Evolutionary conservation across 139 green algal species (phyloP).

Genomic region (Gonium pectorale): DNA sequence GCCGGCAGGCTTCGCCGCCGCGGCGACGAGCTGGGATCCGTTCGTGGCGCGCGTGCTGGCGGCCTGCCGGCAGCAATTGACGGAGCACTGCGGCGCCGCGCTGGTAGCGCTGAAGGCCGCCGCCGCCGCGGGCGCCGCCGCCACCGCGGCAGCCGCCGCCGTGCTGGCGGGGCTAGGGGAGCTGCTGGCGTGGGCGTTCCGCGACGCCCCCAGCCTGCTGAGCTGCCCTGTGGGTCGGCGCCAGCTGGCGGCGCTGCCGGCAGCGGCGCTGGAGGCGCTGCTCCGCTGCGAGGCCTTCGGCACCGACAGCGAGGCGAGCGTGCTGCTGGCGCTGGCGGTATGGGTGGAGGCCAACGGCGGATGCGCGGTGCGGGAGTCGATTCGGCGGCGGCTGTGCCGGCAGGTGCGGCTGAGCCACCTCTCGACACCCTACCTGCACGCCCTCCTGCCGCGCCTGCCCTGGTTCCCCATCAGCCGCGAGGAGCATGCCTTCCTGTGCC

Average conservation of each 20-base stretch:
- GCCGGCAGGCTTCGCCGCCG: no score
- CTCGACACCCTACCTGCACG: not conserved
- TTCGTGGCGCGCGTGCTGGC: not conserved
- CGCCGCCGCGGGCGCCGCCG: not conserved
- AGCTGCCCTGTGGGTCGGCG: not conserved
- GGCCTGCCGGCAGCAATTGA: not conserved
- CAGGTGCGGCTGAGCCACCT: conserved; percentile 1
- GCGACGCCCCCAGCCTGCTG: not conserved
- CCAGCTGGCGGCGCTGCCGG: not conserved
- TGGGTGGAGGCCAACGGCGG: not conserved
- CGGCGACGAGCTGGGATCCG: no score
- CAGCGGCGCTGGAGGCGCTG: not conserved
- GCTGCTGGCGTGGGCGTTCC: conserved; percentile 25
- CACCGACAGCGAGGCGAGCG: conserved; percentile 3
- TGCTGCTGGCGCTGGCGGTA: conserved; percentile 12
- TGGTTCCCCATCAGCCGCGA: conserved; percentile 21
- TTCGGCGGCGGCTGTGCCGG: not conserved
- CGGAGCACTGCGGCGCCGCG: not conserved
- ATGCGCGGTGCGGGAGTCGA: not conserved
- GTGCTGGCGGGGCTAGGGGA: not conserved
- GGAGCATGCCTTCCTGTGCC: conserved; percentile 20
- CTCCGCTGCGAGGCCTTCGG: not conserved
- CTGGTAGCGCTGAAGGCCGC: not conserved
- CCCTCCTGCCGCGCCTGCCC: not conserved
- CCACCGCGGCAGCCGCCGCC: no score